A percentile compares a stretch with the other conserved stretches of the same genome.
Evolutionary conservation across 192 early-diverging fungal species (phyloP).

Genomic region (Phlyctochytrium arcticum): DNA sequence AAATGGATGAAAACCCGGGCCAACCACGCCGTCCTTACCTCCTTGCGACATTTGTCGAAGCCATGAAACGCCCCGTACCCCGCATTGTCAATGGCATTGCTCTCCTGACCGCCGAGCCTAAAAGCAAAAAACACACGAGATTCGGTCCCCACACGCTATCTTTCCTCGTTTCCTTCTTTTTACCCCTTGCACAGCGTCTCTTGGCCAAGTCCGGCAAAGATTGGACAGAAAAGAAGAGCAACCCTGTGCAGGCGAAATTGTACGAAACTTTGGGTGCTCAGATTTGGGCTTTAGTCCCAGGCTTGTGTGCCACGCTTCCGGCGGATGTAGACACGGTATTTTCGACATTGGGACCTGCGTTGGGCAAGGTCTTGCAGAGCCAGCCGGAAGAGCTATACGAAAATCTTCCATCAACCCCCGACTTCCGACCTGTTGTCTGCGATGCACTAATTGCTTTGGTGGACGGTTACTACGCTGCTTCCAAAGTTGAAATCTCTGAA

Average conservation of each 20-base stretch:
- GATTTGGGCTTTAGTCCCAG: slow-evolving; percentile 82
- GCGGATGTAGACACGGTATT: slow-evolving; percentile 54
- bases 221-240: slow-evolving; percentile 58
- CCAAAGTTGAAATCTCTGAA: slow-evolving; percentile 20
- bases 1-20: slow-evolving; percentile 46
- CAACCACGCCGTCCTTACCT: slow-evolving; percentile 83
- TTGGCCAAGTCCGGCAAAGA: slow-evolving; percentile 53
- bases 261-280: slow-evolving; percentile 85
- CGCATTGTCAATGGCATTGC: no score
- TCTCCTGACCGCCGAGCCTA: background rate
- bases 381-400: slow-evolving; percentile 28
- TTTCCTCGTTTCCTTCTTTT: slow-evolving; percentile 65
- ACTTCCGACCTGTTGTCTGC: slow-evolving; percentile 74
- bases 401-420: slow-evolving; percentile 54
- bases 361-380: slow-evolving; percentile 66
- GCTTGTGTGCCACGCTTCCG: slow-evolving; percentile 77
- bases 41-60: slow-evolving; percentile 74
- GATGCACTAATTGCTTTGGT: slow-evolving; percentile 57
- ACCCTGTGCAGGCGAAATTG: slow-evolving; percentile 65
- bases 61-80: slow-evolving; percentile 57
- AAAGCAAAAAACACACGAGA: no score
- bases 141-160: slow-evolving; percentile 50
- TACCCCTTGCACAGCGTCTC: slow-evolving; percentile 78
- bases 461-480: slow-evolving; percentile 23
- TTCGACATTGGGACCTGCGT: slow-evolving; percentile 57